Evolutionary conservation across 2,329 filamentous ascomycete genomes (phyloP), one percentile per base, ranked within the genome.

Genomic region (Aspergillus niger): DNA sequence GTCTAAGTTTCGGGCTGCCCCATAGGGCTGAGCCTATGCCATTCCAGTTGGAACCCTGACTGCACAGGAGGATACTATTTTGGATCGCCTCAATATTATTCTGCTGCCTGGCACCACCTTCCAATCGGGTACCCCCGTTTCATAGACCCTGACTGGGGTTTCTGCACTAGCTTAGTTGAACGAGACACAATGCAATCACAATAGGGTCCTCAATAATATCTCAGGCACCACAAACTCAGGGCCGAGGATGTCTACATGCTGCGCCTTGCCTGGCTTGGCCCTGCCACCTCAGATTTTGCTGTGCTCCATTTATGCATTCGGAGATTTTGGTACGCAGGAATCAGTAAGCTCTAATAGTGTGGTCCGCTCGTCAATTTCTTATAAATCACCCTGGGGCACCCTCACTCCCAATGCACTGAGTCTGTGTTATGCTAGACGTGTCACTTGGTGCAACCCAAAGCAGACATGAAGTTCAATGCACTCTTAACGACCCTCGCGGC

Each of bases 1-100:
- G 47, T 26, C 30, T 38, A 28, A n/a, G 39, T 20, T 17, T 6
- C 43, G 22, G 17, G 20, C 43, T 38, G 51, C 51, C 32, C 22
- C 36, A 15, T 54, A 54, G 51, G 51, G 51, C 51, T 54, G 51
- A 54, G 51, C 32, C 48, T 51, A 13, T 36, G 32, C 32, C 4
- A 6, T 36, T 10, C 32, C 32, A 36, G 13, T 36, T 36, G 11
- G 28, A 36, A 36, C 20, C 20, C 20, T 20, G 20, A 30, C 32
- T 11, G 4, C 11, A 36, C 32, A 36, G 11, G 10, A 36, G 5
- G 32, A 36, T 36, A 13, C 32, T 36, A 36, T 36, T 36, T 36
- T 13, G 11, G 32, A 36, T 36, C 32, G 10, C 11, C 32, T 15
- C 32, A 36, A 36, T 36, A 13, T 36, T 36, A 36, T 43, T 20